Evolutionary conservation across 768 basidiomycete species (phyloP), one percentile per base, ranked within the genome.

Genomic region (Pleurotus salmoneostramineus): DNA sequence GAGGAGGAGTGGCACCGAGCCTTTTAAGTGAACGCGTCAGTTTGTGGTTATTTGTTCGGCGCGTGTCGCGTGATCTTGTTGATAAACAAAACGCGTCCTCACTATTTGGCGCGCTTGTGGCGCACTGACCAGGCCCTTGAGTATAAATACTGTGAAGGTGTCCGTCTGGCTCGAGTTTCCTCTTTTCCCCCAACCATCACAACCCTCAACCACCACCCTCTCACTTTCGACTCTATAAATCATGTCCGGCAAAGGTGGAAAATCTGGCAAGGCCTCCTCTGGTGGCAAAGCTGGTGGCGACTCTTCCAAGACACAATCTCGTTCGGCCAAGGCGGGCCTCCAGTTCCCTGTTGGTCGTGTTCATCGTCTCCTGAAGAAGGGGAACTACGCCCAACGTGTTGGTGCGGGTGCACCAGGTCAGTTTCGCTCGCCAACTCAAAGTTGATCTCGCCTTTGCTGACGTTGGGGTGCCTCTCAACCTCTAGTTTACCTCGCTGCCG

Each of bases 301-400:
- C 33, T 69, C 64, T 14, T 61, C 70, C 59, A 88, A 88, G 66
- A 73, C 85, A 3, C 83, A 84, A 64, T 89, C 88, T 11, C 84
- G 87, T 55, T 89, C 87, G 21, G 78, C 87, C 56, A 88, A 87
- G 67, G 87, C 87, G 10, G 87, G 87, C 64, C 83, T 89, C 56
- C 86, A 89, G 70, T 91, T 94, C 79, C 92, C 92, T 56, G 91
- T 94, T 64, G 92, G 92, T 81, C 92, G 92, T 88, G 85, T 93
- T 60, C 92, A 91, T 76, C 86, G 90, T 83, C 83, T 92, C 44
- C 72, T 93, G 72, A 92, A 92, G 80, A 84, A 83, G 72, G 91
- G 91, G 56, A 93, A 93, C 79, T 93, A 92, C 62, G 88, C 89
- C 50, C 87, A 90, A 64, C 89, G 93, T 71, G 86, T 94, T 61